Evolutionary conservation across 495 filamentous ascomycete species (phyloP), one percentile per base, ranked within the genome.

Genomic region (Tetracladium setigerum): DNA sequence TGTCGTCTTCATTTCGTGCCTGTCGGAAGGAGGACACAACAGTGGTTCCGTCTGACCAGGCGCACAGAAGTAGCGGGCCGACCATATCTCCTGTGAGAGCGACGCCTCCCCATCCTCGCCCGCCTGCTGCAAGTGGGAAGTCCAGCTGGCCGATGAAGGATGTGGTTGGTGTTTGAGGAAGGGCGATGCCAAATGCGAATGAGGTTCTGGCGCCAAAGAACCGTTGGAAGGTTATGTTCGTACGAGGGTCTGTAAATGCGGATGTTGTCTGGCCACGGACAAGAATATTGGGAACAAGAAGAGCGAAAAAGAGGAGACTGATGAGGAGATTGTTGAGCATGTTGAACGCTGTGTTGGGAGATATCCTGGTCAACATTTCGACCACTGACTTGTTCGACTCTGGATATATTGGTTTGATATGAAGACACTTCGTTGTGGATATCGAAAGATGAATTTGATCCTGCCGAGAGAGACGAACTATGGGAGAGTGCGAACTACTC

Each of bases 101-200:
- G 8, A 83, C 57, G 44, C 77, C 79, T 53, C 70, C 75, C 69
- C 71, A 83, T 24, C 76, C 76, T 13, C 53, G 42, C n/a, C n/a
- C n/a, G n/a, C n/a, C n/a, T 18, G 33, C 50, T 50, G 13, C n/a
- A n/a, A n/a, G n/a, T n/a, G n/a, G 40, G 12, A 31, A 11, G 17
- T 54, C 50, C 41, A 68, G 47, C 45, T 66, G 65, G 41, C 62
- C 65, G 45, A 68, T 62, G 44, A 68, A 65, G 54, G 66, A 61
- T 7, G 63, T 65, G 12, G 73, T 60, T 12, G 71, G 67, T 42
- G 70, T 67, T 7, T 57, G 37, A 6, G 79, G 79, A 10, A 83
- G 59, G 10, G 70, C 65, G 41, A 79, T 38, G 49, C 79, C 79
- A 44, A 72, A 74, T 44, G 70, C 72, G 47, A 67, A 67, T 0